Percentiles rank a stretch among this genome's conserved stretches.
These are phyloP conservation scores for Penicillium hordei DNA, from an alignment of 2,329 filamentous ascomycete genomes.

Conservation along the genomic window DNA sequence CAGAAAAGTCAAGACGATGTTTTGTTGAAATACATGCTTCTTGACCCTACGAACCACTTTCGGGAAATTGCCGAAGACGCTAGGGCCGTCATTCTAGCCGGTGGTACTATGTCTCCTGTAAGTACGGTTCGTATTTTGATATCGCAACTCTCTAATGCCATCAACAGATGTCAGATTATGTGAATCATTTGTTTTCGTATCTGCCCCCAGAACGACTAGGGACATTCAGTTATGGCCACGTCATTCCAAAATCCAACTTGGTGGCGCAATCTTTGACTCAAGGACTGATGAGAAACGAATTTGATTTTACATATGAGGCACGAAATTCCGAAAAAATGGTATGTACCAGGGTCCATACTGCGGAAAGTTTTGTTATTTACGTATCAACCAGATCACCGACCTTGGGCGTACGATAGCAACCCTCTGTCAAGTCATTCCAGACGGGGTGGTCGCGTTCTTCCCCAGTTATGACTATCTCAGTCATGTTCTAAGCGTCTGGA, in stretches of 20 bases:
- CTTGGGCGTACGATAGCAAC: slow-evolving; percentile 73
- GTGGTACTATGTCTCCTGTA: slow-evolving; percentile 92
- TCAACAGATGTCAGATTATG: slow-evolving; percentile 76
- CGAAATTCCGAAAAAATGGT: slow-evolving; percentile 67
- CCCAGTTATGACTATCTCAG: slow-evolving; percentile 91
- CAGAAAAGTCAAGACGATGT: slow-evolving; percentile 51
- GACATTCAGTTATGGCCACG: slow-evolving; percentile 89
- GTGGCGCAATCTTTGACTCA: slow-evolving; percentile 69
- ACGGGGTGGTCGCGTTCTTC: slow-evolving; percentile 93
- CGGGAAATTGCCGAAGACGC: slow-evolving; percentile 81
- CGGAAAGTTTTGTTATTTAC: slow-evolving; percentile 4
- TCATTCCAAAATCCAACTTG: slow-evolving; percentile 80
- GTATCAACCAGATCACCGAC: slow-evolving; percentile 56
- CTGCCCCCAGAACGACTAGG: slow-evolving; percentile 63
- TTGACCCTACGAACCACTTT: slow-evolving; percentile 91
- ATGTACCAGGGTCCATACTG: slow-evolving; percentile 11
- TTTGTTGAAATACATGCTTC: slow-evolving; percentile 76
- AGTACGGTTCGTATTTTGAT: slow-evolving; percentile 17
- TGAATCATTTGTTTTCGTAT: slow-evolving; percentile 78
- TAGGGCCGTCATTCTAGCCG: slow-evolving; percentile 83
- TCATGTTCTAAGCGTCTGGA: slow-evolving; percentile 66
- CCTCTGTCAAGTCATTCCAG: slow-evolving; percentile 71
- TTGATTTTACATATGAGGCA: slow-evolving; percentile 86
- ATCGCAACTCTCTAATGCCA: slow-evolving; percentile 11
- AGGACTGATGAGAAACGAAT: slow-evolving; percentile 52